phyloP scores from a whole-genome alignment of 1,284 basidiomycete species.

The Sporisorium sorghi region DNA sequence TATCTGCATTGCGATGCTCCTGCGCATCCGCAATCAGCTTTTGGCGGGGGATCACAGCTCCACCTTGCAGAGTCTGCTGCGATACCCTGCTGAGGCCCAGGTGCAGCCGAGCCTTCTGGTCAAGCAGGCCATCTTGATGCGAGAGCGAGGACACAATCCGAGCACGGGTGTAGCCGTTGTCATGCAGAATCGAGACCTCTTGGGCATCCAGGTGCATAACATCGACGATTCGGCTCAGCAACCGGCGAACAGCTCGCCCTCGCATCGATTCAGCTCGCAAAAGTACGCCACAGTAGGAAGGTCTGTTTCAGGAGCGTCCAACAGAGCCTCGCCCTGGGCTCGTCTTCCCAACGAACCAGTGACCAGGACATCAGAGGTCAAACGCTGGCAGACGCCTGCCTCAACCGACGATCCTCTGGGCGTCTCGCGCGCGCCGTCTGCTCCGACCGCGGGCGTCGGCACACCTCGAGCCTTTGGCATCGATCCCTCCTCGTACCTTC shows the following conservation, averaged over 20 bases:
- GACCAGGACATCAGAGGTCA: neutral
- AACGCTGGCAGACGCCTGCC: slow-evolving; percentile 16
- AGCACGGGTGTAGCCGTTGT: slow-evolving; percentile 50
- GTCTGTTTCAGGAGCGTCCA: slow-evolving; percentile 2
- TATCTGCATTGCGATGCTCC: slow-evolving; percentile 64
- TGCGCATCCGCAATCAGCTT: slow-evolving; percentile 61
- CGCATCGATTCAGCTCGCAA: slow-evolving; percentile 13
- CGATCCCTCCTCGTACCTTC: slow-evolving; percentile 47
- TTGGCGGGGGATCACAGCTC: slow-evolving; percentile 54
- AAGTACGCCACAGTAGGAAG: slow-evolving; percentile 48
- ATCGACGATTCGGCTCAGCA: neutral
- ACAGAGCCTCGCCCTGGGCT: slow-evolving; percentile 30
- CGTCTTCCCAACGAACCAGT: slow-evolving; percentile 13
- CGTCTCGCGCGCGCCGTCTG: slow-evolving; percentile 4
- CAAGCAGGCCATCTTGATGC: slow-evolving; percentile 50
- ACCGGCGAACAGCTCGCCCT: slow-evolving; percentile 1
- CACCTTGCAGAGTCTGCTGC: slow-evolving; percentile 56
- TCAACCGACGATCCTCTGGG: slow-evolving; percentile 22
- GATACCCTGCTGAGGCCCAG: slow-evolving; percentile 43
- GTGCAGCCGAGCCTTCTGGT: slow-evolving; percentile 33
- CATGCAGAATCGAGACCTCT: slow-evolving; percentile 52
- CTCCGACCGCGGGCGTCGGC: slow-evolving; percentile 4
- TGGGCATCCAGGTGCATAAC: slow-evolving; percentile 32
- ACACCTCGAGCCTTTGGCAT: slow-evolving; percentile 34
- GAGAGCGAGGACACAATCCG: slow-evolving; percentile 29